These are phyloP conservation scores for Pezicula carpinea DNA, from an alignment of 2,329 filamentous ascomycete species.

Conservation along the genomic window DNA sequence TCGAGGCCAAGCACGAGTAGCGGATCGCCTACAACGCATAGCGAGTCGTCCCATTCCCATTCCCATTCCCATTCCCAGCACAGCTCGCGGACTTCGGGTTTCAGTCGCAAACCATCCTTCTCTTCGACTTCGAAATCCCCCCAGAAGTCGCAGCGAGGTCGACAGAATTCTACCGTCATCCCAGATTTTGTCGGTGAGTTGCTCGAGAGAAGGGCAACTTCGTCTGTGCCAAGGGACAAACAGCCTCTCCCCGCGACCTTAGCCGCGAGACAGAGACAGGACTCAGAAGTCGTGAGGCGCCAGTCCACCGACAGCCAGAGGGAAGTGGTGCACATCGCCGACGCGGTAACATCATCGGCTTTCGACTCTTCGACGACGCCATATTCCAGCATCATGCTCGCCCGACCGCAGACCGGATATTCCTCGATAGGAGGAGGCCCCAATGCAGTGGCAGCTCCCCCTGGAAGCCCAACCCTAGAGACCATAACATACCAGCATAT, in stretches of 20 bases:
- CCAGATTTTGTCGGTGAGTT: slow-evolving; percentile 6
- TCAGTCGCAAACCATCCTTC: slow-evolving; percentile 50
- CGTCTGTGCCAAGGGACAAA: slow-evolving; percentile 3
- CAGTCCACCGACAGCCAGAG: slow-evolving; percentile 19
- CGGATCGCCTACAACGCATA: slow-evolving; percentile 15
- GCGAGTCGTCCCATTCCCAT: slow-evolving; percentile 15
- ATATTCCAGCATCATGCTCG: slow-evolving; percentile 26
- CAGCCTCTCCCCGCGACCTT: slow-evolving; percentile 10
- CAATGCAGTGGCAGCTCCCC: slow-evolving; percentile 13
- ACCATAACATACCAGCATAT: slow-evolving; percentile 52
- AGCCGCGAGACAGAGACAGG: neutral
- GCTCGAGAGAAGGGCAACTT: slow-evolving; percentile 11
- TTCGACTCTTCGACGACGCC: slow-evolving; percentile 20
- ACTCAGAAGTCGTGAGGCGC: slow-evolving; percentile 2
- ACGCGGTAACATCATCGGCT: slow-evolving; percentile 9
- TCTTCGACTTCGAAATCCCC: slow-evolving; percentile 31
- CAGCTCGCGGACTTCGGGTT: slow-evolving; percentile 43
- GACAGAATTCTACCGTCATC: slow-evolving; percentile 34
- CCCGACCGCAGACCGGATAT: slow-evolving; percentile 22
- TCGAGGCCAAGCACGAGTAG: slow-evolving; percentile 24
- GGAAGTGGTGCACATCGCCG: slow-evolving; percentile 12
- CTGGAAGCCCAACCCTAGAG: slow-evolving; percentile 28
- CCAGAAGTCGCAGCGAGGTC: slow-evolving; percentile 29
- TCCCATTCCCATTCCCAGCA: slow-evolving; percentile 6
- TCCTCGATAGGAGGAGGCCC: slow-evolving; percentile 14